Evolutionary conservation across 176 grass and related monocot species (phyloP).

Genomic region (Ensete ventricosum): DNA sequence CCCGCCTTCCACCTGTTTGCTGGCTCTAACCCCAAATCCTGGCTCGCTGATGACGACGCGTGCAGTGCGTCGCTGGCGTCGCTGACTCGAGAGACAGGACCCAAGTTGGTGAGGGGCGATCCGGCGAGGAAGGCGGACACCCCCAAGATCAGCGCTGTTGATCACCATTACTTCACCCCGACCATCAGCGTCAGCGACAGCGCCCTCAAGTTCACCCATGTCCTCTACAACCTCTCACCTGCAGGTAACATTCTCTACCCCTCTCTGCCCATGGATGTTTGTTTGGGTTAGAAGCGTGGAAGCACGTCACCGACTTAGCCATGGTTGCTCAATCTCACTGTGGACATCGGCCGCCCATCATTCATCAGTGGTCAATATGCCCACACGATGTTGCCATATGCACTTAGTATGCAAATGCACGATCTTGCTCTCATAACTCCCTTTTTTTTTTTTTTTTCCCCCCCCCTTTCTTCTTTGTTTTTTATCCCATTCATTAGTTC

Average conservation of each 20-base stretch:
- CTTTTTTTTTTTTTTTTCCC: no score
- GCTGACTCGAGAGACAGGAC: conserved; percentile 80
- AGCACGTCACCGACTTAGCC: no score
- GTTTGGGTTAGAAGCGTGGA: no score
- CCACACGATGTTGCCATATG: no score
- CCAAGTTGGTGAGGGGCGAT: conserved; percentile 74
- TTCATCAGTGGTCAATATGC: no score
- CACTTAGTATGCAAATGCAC: no score
- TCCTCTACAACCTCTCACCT: conserved; percentile 95
- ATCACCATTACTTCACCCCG: conserved; percentile 53
- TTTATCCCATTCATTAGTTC: no score
- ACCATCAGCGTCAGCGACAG: conserved; percentile 90
- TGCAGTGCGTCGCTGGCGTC: conserved; percentile 90
- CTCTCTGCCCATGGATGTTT: not conserved
- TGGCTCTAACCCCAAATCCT: no score
- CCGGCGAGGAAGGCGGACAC: conserved; percentile 59
- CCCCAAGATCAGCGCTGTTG: conserved; percentile 26
- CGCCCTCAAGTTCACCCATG: conserved; percentile 98
- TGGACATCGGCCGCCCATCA: no score
- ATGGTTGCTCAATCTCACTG: no score
- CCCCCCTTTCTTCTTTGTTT: not conserved
- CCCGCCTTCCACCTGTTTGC: no score
- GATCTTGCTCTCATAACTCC: not conserved
- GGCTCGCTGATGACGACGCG: not conserved
- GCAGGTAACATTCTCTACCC: conserved; percentile 28